These are phyloP conservation scores for Populus hybrid DNA, from an alignment of 441 rosid species.

Conservation along the genomic window DNA sequence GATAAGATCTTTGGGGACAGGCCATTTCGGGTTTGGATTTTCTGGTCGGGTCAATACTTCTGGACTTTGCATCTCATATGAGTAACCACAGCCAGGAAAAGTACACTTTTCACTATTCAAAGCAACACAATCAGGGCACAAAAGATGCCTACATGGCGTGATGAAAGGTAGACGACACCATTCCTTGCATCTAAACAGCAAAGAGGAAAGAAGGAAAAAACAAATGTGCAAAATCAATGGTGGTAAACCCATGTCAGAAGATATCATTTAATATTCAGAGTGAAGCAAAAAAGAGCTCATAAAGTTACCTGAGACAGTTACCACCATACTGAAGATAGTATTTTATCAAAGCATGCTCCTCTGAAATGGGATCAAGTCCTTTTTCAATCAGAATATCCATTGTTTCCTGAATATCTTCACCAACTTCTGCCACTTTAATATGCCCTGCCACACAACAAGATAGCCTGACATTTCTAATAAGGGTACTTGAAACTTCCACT, in stretches of 20 bases:
- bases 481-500: constrained; percentile 77
- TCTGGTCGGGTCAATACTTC: constrained; percentile 75
- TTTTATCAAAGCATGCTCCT: constrained; percentile 68
- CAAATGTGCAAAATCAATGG: not conserved
- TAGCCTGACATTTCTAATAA: constrained; percentile 74
- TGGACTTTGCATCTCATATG: constrained; percentile 89
- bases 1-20: constrained; percentile 95
- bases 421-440: constrained; percentile 76
- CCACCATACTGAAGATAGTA: constrained; percentile 75
- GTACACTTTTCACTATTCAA: constrained; percentile 74
- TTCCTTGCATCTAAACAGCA: constrained; percentile 66
- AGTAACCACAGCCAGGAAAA: constrained; percentile 65
- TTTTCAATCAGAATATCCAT: constrained; percentile 69
- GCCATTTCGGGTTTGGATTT: constrained; percentile 96
- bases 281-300: not conserved
- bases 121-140: constrained; percentile 86
- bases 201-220: constrained; percentile 9
- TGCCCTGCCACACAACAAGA: constrained; percentile 99
- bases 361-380: constrained; percentile 61
- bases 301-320: constrained; percentile 70
- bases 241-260: not conserved
- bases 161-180: constrained; percentile 96
- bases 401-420: constrained; percentile 90
- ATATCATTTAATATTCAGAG: constrained; percentile 9
- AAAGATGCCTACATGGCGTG: constrained; percentile 91